phyloP scores from a whole-genome alignment of 2,329 filamentous ascomycete species.

The Fusarium sp. region DNA sequence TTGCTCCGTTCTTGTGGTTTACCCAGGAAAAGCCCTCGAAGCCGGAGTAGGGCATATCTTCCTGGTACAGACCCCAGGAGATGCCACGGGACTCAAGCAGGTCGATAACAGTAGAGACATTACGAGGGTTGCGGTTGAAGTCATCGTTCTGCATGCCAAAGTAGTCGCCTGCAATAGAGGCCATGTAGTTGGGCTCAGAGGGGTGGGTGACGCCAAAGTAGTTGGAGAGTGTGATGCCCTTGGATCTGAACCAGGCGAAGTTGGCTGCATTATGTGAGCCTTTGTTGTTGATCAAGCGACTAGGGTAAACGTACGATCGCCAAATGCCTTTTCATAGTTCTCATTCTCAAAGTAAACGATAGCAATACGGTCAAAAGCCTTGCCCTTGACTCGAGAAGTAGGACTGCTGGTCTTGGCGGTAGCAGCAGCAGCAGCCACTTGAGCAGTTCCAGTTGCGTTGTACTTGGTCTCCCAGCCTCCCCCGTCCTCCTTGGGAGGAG shows the following conservation, averaged over 20 bases:
- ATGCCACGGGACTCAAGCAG: slow-evolving; percentile 73
- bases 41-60: slow-evolving; percentile 80
- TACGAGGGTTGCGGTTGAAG: slow-evolving; percentile 65
- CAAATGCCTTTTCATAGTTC: slow-evolving; percentile 71
- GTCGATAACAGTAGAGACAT: slow-evolving; percentile 75
- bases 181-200: slow-evolving; percentile 75
- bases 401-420: slow-evolving; percentile 70
- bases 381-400: slow-evolving; percentile 73
- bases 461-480: slow-evolving; percentile 54
- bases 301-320: slow-evolving; percentile 62
- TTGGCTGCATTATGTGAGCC: slow-evolving; percentile 32
- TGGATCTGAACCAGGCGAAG: slow-evolving; percentile 44
- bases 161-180: slow-evolving; percentile 69
- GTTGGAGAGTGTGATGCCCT: slow-evolving; percentile 48
- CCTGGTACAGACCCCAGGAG: slow-evolving; percentile 79
- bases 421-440: slow-evolving; percentile 66
- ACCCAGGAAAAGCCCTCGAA: slow-evolving; percentile 73
- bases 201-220: slow-evolving; percentile 70
- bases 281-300: rapidly evolving
- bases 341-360: slow-evolving; percentile 84
- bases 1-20: slow-evolving; percentile 72
- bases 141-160: slow-evolving; percentile 71
- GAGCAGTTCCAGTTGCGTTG: slow-evolving; percentile 63
- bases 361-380: slow-evolving; percentile 77
- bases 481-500: slow-evolving; percentile 7